Evolutionary conservation across 2,329 filamentous ascomycete species (phyloP).

Genomic region (Aureobasidium mangrovei): DNA sequence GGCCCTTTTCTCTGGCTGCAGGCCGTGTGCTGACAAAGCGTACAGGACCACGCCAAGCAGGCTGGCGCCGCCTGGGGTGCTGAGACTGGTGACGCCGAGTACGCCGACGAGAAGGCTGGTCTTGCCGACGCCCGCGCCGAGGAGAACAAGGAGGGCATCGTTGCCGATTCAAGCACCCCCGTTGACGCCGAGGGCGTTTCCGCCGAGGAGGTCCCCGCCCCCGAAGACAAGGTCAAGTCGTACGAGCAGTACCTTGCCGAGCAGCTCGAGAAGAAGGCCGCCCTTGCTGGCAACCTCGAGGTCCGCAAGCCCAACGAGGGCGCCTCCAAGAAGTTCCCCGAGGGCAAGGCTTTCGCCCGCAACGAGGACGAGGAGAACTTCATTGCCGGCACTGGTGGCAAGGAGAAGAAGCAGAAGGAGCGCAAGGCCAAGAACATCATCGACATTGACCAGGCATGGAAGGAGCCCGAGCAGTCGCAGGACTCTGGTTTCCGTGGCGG

Average conservation of each 20-base stretch:
- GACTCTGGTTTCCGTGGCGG: constrained; percentile 43
- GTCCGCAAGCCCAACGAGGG: constrained; percentile 91
- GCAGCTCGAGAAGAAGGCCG: constrained; percentile 65
- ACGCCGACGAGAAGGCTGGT: constrained; percentile 84
- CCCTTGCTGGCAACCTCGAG: constrained; percentile 56
- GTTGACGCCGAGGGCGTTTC: constrained; percentile 32
- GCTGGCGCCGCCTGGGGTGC: constrained; percentile 84
- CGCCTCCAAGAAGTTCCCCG: constrained; percentile 87
- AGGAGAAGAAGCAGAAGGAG: constrained; percentile 75
- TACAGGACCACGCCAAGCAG: constrained; percentile 68
- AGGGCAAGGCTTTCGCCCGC: constrained; percentile 58
- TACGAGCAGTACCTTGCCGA: constrained; percentile 82
- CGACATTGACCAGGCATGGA: constrained; percentile 70
- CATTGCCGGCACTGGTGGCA: constrained; percentile 64
- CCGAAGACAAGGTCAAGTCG: constrained; percentile 79
- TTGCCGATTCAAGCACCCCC: constrained; percentile 26
- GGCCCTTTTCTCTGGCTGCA: not conserved
- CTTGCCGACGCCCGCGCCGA: constrained; percentile 82
- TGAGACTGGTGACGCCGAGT: constrained; percentile 70
- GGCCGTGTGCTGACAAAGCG: constrained; percentile 27
- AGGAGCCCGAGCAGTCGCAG: constrained; percentile 38
- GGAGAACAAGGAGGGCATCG: constrained; percentile 56
- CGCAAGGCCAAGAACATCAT: constrained; percentile 85
- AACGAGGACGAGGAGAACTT: constrained; percentile 57
- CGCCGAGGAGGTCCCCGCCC: constrained; percentile 34